Evolutionary conservation across 2,329 filamentous ascomycete species (phyloP).

Genomic region (Hymenoscyphus linearis): DNA sequence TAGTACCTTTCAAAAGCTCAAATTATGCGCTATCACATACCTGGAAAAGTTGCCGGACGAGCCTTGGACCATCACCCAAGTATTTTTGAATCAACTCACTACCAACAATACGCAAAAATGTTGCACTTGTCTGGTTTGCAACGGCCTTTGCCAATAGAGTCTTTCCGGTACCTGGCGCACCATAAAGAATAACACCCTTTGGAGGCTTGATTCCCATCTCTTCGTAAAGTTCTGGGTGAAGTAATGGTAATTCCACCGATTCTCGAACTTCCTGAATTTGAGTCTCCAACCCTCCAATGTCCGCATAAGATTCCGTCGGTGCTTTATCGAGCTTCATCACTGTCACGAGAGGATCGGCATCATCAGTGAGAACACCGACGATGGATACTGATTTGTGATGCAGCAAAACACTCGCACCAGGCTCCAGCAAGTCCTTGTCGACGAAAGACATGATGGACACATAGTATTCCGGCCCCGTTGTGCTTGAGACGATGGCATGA

Average conservation of each 20-base stretch:
- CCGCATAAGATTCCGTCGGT: slow-evolving; percentile 94
- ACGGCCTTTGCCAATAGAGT: slow-evolving; percentile 94
- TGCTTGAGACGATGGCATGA: slow-evolving; percentile 96
- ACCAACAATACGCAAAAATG: slow-evolving; percentile 94
- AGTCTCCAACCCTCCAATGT: slow-evolving; percentile 90
- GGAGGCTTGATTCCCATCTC: slow-evolving; percentile 99
- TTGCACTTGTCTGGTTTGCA: slow-evolving; percentile 97
- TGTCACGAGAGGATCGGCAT: slow-evolving; percentile 89
- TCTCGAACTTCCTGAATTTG: slow-evolving; percentile 98
- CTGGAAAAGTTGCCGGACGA: slow-evolving; percentile 95
- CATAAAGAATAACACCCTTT: slow-evolving; percentile 98
- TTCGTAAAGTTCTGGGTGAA: slow-evolving; percentile 96
- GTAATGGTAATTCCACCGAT: slow-evolving; percentile 88
- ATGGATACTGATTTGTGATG: slow-evolving; percentile 98
- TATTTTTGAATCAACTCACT: slow-evolving; percentile 99
- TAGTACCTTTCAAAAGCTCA: slow-evolving; percentile 5
- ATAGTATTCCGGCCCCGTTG: slow-evolving; percentile 96
- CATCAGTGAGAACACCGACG: slow-evolving; percentile 93
- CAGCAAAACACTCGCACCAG: slow-evolving; percentile 87
- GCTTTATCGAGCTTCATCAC: slow-evolving; percentile 99
- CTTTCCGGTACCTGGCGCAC: slow-evolving; percentile 94
- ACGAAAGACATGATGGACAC: slow-evolving; percentile 99
- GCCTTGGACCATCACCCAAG: slow-evolving; percentile 86
- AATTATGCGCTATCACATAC: slow-evolving; percentile 36
- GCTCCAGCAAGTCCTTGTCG: slow-evolving; percentile 96